Evolutionary conservation across 176 grass and related monocot genomes (phyloP), one percentile per base, ranked within the genome.

Genomic region (Lolium rigidum): DNA sequence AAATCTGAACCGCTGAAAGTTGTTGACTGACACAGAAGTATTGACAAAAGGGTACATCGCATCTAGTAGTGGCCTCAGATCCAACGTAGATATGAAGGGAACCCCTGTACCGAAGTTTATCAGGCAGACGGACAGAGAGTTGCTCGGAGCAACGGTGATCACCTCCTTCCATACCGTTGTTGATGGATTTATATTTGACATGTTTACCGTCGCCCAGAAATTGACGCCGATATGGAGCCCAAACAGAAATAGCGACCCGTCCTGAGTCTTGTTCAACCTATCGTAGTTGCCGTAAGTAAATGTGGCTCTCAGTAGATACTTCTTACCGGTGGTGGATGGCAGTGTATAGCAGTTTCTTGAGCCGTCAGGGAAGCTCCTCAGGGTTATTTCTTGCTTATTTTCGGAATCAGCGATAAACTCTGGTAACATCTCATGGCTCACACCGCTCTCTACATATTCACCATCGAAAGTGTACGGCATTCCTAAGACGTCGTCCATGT

Each of bases 201-300:
- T 11, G 58, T 85, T 85, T 7, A 85, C 44, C 11, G 0, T 2
- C 22, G 4, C n/a, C 82, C 82, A 84, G 26, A 76, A 39, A 21
- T 84, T 84, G 43, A 76, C 71, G 25, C 82, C 82, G 2, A 84
- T 64, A 21, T 84, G 71, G 71, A 84, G 57, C 6, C 25, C 82
- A 24, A 76, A 84, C 17, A 84, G 10, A 14, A 83, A 83, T 1
- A 44, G 4, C 0, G 58, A 63, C 7, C 58, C 46, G 0, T 49
- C 25, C 13, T 0, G 0, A 0, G 43, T 7, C 24, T 15, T 65
- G 58, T 84, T 84, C 18, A 75, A 26, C 2, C 59, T 2, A 9
- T 85, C 83, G 1, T 85, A 85, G 20, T 85, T 77, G 14, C 83
- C 83, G 0, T 85, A 85, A 5, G 58, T 41, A 51, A 85, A 85